Conservation (phyloP, 495 filamentous ascomycete genomes). For the Penicillium diatomitis region DNA sequence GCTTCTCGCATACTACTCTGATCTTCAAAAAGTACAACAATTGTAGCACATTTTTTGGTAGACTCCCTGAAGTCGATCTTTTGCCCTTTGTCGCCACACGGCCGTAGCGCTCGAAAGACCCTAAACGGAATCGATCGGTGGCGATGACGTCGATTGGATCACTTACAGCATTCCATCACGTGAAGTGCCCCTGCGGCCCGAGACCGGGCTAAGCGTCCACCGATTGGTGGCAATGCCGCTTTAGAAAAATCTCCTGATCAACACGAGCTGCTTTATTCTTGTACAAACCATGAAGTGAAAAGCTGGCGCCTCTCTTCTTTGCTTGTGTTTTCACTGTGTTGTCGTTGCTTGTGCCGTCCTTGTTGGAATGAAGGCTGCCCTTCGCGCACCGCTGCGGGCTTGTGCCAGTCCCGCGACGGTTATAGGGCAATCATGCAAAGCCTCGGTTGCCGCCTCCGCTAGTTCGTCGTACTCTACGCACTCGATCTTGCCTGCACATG, state of each 20-base stretch:
- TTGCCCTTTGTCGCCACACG: background rate
- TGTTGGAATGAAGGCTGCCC: slow-evolving; percentile 31
- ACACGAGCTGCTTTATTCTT: slow-evolving; percentile 3
- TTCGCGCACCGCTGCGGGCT: slow-evolving; percentile 32
- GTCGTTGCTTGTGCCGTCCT: background rate
- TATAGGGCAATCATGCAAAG: slow-evolving; percentile 16
- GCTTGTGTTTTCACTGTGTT: background rate
- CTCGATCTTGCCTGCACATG: slow-evolving; percentile 1
- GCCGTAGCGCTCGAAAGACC: background rate
- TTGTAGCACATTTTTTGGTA: background rate
- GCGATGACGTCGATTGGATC: slow-evolving; percentile 7
- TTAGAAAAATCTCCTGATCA: slow-evolving; percentile 17
- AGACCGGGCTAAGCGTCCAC: slow-evolving; percentile 9
- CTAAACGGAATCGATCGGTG: background rate
- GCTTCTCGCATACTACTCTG: no score
- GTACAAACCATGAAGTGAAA: slow-evolving; percentile 10
- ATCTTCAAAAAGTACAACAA: no score
- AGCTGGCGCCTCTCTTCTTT: background rate
- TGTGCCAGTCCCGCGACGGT: slow-evolving; percentile 26
- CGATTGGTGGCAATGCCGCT: slow-evolving; percentile 23
- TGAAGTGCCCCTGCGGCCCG: slow-evolving; percentile 3
- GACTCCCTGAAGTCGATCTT: background rate
- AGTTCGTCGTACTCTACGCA: slow-evolving; percentile 2
- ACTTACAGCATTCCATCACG: slow-evolving; percentile 4
- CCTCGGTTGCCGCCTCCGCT: slow-evolving; percentile 6